phyloP scores from a whole-genome alignment of 2,329 filamentous ascomycete species.

The Exserohilum rostratum region DNA sequence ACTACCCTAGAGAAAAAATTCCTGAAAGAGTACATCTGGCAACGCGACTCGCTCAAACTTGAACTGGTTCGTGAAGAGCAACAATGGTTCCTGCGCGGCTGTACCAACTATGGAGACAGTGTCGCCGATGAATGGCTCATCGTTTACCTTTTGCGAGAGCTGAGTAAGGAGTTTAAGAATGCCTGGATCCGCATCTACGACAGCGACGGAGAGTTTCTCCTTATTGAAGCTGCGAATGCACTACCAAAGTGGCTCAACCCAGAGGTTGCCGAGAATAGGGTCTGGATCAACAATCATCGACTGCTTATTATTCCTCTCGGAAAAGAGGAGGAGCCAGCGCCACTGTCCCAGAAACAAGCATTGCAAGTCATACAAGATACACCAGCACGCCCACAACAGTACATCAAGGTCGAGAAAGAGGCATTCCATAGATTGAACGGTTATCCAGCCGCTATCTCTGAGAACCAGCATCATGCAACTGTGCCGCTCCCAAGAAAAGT shows the following conservation, averaged over 20 bases:
- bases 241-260: constrained; percentile 91
- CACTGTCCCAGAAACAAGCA: constrained; percentile 69
- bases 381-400: constrained; percentile 69
- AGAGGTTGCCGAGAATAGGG: constrained; percentile 82
- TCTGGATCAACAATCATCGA: constrained; percentile 84
- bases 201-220: constrained; percentile 91
- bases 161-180: constrained; percentile 73
- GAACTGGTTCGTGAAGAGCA: constrained; percentile 65
- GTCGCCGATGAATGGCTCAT: constrained; percentile 98
- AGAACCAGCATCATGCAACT: constrained; percentile 76
- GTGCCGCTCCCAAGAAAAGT: constrained; percentile 80
- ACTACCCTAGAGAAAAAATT: constrained; percentile 66
- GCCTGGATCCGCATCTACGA: constrained; percentile 86
- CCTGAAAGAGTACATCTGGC: constrained; percentile 92
- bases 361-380: constrained; percentile 63
- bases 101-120: constrained; percentile 88
- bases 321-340: constrained; percentile 33
- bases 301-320: constrained; percentile 73
- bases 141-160: constrained; percentile 83
- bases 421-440: constrained; percentile 87
- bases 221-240: constrained; percentile 89
- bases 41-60: constrained; percentile 80
- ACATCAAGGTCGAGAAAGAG: constrained; percentile 78
- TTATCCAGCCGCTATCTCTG: constrained; percentile 76
- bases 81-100: constrained; percentile 69